Conservation (phyloP, 1,284 basidiomycete genomes). For the Trichosporon coremiiforme region DNA sequence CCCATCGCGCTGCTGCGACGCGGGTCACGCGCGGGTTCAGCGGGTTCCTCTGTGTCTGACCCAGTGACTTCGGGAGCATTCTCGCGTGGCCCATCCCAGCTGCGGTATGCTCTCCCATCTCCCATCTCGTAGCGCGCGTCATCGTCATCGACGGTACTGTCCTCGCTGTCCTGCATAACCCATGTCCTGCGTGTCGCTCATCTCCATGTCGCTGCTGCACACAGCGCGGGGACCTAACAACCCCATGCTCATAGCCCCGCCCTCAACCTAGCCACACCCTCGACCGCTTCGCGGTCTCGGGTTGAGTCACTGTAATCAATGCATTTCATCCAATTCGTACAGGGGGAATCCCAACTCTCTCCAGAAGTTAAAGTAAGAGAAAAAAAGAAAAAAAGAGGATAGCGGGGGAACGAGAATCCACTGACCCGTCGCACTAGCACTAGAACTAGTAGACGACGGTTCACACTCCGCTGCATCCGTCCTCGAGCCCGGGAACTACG, state of each 20-base stretch:
- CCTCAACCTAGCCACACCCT: too few relatives aligned
- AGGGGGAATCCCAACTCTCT: slow-evolving; percentile 31
- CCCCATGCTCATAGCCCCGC: too few relatives aligned
- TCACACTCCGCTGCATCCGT: not conserved
- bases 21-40: not conserved
- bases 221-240: too few relatives aligned
- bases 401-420: not conserved
- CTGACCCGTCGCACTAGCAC: too few relatives aligned
- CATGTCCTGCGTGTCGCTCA: not conserved
- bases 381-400: not conserved
- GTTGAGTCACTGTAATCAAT: slow-evolving; percentile 30
- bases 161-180: not conserved
- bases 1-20: not conserved
- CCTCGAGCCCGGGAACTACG: too few relatives aligned
- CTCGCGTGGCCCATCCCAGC: not conserved
- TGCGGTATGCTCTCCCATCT: not conserved
- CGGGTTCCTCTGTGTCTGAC: not conserved
- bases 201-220: too few relatives aligned
- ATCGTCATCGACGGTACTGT: not conserved
- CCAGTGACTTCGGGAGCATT: not conserved
- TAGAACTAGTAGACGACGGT: too few relatives aligned
- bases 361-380: slow-evolving; percentile 12
- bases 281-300: too few relatives aligned
- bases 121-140: not conserved
- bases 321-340: slow-evolving; percentile 39